Evolutionary conservation across 257 asterid genomes (phyloP).

Genomic region (Paraleonurus japonicus): DNA sequence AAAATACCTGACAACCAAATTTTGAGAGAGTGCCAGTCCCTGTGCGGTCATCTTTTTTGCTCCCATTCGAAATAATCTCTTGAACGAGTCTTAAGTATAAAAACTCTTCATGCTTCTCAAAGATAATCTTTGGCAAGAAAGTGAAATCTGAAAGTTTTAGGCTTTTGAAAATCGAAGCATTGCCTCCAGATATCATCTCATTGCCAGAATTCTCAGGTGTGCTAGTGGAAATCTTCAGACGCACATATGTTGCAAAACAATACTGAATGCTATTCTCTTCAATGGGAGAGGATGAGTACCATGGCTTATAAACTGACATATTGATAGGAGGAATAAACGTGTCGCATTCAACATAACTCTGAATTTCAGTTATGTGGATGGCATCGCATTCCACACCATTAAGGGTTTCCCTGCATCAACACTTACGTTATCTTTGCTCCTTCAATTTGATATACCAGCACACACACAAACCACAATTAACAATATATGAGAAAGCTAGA

Average conservation of each 20-base stretch:
- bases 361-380: constrained; percentile 81
- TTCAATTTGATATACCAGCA: background rate
- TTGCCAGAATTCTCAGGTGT: constrained; percentile 15
- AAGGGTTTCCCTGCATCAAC: constrained; percentile 72
- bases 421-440: background rate
- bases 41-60: constrained; percentile 77
- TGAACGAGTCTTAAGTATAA: constrained; percentile 73
- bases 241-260: constrained; percentile 74
- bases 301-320: constrained; percentile 67
- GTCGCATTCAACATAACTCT: constrained; percentile 66
- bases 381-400: constrained; percentile 84
- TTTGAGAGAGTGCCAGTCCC: constrained; percentile 93
- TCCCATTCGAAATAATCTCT: constrained; percentile 79
- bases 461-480: background rate
- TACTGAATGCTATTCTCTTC: constrained; percentile 58
- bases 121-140: constrained; percentile 69
- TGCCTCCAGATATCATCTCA: constrained; percentile 24
- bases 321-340: constrained; percentile 81
- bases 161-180: constrained; percentile 34
- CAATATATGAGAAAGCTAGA: background rate
- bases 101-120: constrained; percentile 86
- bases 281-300: constrained; percentile 73
- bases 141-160: constrained; percentile 47
- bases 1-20: constrained; percentile 91
- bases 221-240: constrained; percentile 35